phyloP scores from a whole-genome alignment of 2,329 filamentous ascomycete genomes.

The Aulographum hederae region DNA sequence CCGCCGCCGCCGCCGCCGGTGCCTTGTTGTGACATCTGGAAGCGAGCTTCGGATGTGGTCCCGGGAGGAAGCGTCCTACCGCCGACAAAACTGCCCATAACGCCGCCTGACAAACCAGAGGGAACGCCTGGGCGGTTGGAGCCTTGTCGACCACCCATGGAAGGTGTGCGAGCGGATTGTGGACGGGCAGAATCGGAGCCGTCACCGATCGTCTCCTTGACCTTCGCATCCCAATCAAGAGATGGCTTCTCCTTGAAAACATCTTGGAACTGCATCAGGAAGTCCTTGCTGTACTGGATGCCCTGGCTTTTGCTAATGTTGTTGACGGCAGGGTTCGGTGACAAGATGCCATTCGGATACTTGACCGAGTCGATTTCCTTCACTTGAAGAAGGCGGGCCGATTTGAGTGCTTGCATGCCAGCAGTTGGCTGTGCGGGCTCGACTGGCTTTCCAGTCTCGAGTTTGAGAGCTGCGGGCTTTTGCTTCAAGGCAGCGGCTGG shows the following conservation, averaged over 20 bases:
- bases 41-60: slow-evolving; percentile 62
- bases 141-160: slow-evolving; percentile 24
- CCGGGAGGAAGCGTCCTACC: slow-evolving; percentile 48
- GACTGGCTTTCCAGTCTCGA: slow-evolving; percentile 69
- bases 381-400: slow-evolving; percentile 70
- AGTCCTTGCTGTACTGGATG: slow-evolving; percentile 90
- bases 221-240: slow-evolving; percentile 76
- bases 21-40: slow-evolving; percentile 22
- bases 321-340: slow-evolving; percentile 85
- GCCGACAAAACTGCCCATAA: slow-evolving; percentile 52
- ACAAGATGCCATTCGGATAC: slow-evolving; percentile 70
- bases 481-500: slow-evolving; percentile 11
- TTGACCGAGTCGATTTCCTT: slow-evolving; percentile 39
- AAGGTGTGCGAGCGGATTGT: slow-evolving; percentile 39
- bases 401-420: slow-evolving; percentile 82
- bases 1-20: slow-evolving; percentile 2
- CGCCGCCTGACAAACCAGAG: slow-evolving; percentile 9
- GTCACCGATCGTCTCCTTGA: slow-evolving; percentile 73
- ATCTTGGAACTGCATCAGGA: slow-evolving; percentile 87
- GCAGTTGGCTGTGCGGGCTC: slow-evolving; percentile 88
- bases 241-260: slow-evolving; percentile 96
- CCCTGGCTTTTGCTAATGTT: slow-evolving; percentile 55
- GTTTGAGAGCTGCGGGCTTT: slow-evolving; percentile 71
- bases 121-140: slow-evolving; percentile 19
- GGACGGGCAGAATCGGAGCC: slow-evolving; percentile 44